Percentiles rank a stretch among this genome's conserved stretches.
Evolutionary conservation across 495 filamentous ascomycete species (phyloP).

Genomic region (Penicilliopsis zonata): DNA sequence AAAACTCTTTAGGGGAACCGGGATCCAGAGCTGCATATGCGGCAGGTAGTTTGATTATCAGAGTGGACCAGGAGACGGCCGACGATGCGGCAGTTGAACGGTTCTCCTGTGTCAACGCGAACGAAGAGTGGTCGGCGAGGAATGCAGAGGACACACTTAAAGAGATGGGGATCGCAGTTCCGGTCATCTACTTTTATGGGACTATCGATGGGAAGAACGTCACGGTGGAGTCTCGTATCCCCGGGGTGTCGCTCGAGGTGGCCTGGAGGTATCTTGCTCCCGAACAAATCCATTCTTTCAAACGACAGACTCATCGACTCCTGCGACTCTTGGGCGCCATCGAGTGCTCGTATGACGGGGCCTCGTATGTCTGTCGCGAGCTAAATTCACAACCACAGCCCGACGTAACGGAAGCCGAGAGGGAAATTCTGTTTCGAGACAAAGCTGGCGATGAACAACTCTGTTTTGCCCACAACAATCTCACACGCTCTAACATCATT

Average conservation of each 20-base stretch:
- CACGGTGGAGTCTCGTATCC: constrained; percentile 29
- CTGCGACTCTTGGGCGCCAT: constrained; percentile 15
- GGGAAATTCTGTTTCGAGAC: constrained; percentile 20
- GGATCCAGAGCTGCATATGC: constrained; percentile 24
- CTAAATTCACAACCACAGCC: constrained; percentile 22
- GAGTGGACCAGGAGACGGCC: constrained; percentile 21
- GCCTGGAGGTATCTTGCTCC: constrained; percentile 27
- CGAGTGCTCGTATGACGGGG: constrained; percentile 14
- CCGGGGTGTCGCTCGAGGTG: constrained; percentile 31
- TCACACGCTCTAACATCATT: constrained; percentile 27
- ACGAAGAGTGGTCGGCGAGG: constrained; percentile 24
- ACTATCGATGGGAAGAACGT: constrained; percentile 28
- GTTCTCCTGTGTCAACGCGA: constrained; percentile 49
- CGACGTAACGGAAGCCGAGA: constrained; percentile 14
- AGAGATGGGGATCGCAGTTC: constrained; percentile 23
- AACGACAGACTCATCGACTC: constrained; percentile 25
- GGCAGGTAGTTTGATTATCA: constrained; percentile 26
- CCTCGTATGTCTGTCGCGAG: constrained; percentile 25
- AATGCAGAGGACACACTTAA: constrained; percentile 25
- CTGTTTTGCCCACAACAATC: constrained; percentile 25
- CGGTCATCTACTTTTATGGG: constrained; percentile 27
- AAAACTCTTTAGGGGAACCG: constrained; percentile 23
- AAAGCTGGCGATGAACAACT: constrained; percentile 14
- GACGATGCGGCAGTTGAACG: constrained; percentile 13
- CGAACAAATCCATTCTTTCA: constrained; percentile 20